Evolutionary conservation across 164 flowering plant species (phyloP), one percentile per base, ranked within the genome.

Genomic region (Protea cynaroides): DNA sequence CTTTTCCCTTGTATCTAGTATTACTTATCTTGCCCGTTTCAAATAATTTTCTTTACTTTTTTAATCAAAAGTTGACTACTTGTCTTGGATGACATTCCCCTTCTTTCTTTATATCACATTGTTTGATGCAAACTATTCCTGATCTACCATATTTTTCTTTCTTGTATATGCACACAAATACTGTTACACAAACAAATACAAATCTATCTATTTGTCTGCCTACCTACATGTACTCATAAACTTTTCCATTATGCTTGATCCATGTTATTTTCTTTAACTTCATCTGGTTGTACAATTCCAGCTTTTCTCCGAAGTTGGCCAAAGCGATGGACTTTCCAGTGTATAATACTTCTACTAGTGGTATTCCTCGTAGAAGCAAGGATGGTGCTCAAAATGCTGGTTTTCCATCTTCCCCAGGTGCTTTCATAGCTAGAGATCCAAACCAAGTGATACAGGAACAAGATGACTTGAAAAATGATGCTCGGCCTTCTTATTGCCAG

Each of bases 261-360:
- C 5, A 29, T 40, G 46, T 8, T 40, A 21, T 44, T 65, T 44
- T 25, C 58, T 8, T 59, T 59, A 49, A 46, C 65, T 57, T 51
- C 22, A 19, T 25, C 59, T 74, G 51, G 24, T 55, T 58, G 15
- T 56, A 56, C 46, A 40, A 50, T 25, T 74, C 38, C 83, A 92
- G 98, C 74, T 84, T 87, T 40, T 83, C 92, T 23, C 70, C 82
- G 34, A 87, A 74, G 73, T 40, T 75, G 57, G 61, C 71, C 44
- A 81, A 72, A 65, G 86, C 76, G 52, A 56, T 62, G 43, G 89
- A 86, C 25, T 58, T 60, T 36, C 79, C 82, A 4, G 57, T 70
- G 13, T 78, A 76, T 67, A 67, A 71, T 22, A 71, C 82, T 22
- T 14, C 64, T 12, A 23, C 38, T 19, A 7, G 71, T 72, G 67